phyloP scores from a whole-genome alignment of 2,329 filamentous ascomycete genomes.

The Colletotrichum tanaceti region DNA sequence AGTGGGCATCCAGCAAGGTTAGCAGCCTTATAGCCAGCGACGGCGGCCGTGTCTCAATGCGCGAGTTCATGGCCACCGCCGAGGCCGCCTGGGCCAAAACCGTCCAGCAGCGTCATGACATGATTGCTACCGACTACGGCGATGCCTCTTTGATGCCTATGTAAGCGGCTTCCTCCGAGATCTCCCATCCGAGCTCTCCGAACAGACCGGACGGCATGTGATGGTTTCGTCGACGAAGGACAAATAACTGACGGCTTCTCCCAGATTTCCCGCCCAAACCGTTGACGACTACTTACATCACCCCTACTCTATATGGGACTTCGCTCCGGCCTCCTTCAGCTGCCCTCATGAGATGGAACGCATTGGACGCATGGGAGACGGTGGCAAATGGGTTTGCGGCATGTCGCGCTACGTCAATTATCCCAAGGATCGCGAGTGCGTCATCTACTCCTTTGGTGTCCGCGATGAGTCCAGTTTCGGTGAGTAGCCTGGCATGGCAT shows the following conservation, averaged over 20 bases:
- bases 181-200: neutral
- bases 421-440: conserved; percentile 43
- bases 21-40: conserved; percentile 22
- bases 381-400: conserved; percentile 58
- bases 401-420: conserved; percentile 51
- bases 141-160: conserved; percentile 44
- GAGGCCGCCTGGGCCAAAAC: conserved; percentile 47
- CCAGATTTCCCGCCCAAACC: conserved; percentile 43
- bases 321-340: conserved; percentile 52
- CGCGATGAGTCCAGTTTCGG: conserved; percentile 52
- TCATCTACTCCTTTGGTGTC: conserved; percentile 55
- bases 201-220: neutral
- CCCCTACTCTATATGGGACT: conserved; percentile 55
- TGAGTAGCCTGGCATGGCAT: conserved; percentile 18
- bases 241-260: neutral
- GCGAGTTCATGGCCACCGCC: conserved; percentile 41
- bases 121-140: conserved; percentile 43
- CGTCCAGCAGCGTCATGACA: conserved; percentile 47
- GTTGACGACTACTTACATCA: conserved; percentile 41
- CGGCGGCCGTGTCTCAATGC: conserved; percentile 34
- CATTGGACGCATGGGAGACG: conserved; percentile 53
- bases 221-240: neutral
- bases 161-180: conserved; percentile 15
- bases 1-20: conserved; percentile 42
- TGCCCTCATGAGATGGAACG: conserved; percentile 56